These are phyloP conservation scores for Populus euphratica DNA, from an alignment of 345 rosid genomes.

Conservation along the genomic window DNA sequence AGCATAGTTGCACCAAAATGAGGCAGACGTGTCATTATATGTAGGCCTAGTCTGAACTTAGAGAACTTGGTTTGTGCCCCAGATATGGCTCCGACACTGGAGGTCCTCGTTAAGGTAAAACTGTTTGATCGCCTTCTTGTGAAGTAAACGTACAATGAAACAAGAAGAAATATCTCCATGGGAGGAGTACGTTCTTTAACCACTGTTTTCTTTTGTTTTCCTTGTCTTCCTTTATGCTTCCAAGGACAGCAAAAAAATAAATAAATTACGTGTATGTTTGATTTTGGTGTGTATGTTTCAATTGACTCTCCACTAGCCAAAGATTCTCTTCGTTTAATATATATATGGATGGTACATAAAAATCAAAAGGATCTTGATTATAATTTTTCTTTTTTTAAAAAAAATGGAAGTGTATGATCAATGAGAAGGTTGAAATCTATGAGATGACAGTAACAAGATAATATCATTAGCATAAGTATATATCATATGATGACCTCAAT, in stretches of 20 bases:
- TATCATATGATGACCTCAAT: too few species aligned
- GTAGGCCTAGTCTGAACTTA: too few species aligned
- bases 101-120: not conserved
- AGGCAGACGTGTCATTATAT: too few species aligned
- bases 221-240: not conserved
- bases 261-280: too few species aligned
- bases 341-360: not conserved
- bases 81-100: not conserved
- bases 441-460: not conserved
- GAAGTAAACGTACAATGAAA: not conserved
- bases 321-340: not conserved
- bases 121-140: not conserved
- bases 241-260: not conserved
- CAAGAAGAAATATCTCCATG: not conserved
- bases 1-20: not conserved
- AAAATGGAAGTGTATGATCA: conserved; percentile 12
- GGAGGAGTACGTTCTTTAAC: not conserved
- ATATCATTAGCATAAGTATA: not conserved
- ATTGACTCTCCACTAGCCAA: not conserved
- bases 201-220: not conserved
- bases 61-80: not conserved
- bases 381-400: too few species aligned
- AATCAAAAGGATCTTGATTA: not conserved
- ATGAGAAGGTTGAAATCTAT: conserved; percentile 8
- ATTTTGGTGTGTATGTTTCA: not conserved